Conservation (phyloP, 78 protist species). For the Diacronema lutheri region DNA sequence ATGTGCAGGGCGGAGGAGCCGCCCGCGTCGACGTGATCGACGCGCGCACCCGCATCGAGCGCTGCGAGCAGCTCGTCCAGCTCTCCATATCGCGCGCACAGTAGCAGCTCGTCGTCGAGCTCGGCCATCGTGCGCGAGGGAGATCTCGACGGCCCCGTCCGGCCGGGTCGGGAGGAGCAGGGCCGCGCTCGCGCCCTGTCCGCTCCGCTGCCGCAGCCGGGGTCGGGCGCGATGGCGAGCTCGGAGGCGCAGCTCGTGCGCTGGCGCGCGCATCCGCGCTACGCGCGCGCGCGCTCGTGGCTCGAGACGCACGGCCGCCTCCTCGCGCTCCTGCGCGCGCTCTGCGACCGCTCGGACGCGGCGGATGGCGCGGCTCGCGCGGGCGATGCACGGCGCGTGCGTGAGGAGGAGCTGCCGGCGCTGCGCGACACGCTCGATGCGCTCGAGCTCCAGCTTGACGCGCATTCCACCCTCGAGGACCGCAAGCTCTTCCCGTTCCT, state of each 20-base stretch:
- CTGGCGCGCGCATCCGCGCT: no score
- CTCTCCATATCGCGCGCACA: not conserved
- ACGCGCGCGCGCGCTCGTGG: no score
- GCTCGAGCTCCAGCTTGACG: not conserved
- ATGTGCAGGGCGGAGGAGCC: constrained; percentile 23
- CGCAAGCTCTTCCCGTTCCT: not conserved
- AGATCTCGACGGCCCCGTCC: no score
- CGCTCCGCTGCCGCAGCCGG: no score
- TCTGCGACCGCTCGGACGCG: not conserved
- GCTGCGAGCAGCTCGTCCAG: not conserved
- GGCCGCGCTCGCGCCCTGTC: no score
- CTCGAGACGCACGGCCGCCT: no score
- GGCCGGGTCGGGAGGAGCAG: no score
- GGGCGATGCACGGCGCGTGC: not conserved
- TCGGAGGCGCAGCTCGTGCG: not conserved
- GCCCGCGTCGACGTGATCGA: not conserved
- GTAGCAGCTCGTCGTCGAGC: not conserved
- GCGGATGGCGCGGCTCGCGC: not conserved
- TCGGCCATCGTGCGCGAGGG: no score
- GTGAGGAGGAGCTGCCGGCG: not conserved
- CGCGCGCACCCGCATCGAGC: not conserved
- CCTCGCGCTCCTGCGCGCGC: no score
- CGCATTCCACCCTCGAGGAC: not conserved
- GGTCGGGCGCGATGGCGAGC: no score
- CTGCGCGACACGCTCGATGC: not conserved